These are phyloP conservation scores for Aspergillus campestris DNA, from an alignment of 495 filamentous ascomycete species.

Conservation along the genomic window DNA sequence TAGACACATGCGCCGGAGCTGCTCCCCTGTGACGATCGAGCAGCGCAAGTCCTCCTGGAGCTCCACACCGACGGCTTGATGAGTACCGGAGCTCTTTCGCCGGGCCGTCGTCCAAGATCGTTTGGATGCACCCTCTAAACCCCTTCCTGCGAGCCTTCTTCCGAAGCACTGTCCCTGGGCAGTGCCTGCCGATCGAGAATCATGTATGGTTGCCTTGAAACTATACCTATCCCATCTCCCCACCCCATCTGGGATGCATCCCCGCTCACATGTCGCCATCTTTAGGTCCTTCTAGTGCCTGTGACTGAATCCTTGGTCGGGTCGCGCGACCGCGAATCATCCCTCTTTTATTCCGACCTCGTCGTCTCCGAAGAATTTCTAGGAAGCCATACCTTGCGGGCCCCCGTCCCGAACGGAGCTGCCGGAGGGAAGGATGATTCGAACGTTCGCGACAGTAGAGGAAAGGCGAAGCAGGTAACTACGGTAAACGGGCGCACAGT, in stretches of 20 bases:
- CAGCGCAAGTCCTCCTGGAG: conserved; percentile 18
- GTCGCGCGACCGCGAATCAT: conserved; percentile 82
- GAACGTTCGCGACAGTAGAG: conserved; percentile 79
- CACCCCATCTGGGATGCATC: conserved; percentile 6
- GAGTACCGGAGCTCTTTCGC: conserved; percentile 24
- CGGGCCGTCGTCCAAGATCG: conserved; percentile 44
- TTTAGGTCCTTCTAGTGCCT: conserved; percentile 81
- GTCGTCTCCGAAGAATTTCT: conserved; percentile 88
- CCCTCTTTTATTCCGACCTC: conserved; percentile 67
- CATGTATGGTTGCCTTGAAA: conserved; percentile 49
- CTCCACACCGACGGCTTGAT: conserved; percentile 33
- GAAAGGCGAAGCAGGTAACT: conserved; percentile 86
- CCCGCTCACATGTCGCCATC: conserved; percentile 7
- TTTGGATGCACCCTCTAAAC: conserved; percentile 98
- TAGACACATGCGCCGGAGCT: conserved; percentile 31
- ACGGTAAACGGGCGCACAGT: conserved; percentile 91
- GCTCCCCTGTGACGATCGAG: conserved; percentile 23
- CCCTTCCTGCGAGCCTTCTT: conserved; percentile 98
- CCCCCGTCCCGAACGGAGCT: conserved; percentile 51
- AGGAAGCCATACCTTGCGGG: conserved; percentile 90
- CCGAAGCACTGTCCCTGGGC: conserved; percentile 82
- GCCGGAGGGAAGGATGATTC: conserved; percentile 55
- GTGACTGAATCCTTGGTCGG: conserved; percentile 83
- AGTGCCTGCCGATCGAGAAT: conserved; percentile 87
- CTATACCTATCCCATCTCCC: not conserved